Evolutionary conservation across 148 eudicot genomes (phyloP), one percentile per base, ranked within the genome.

Genomic region (Camellia japonica): DNA sequence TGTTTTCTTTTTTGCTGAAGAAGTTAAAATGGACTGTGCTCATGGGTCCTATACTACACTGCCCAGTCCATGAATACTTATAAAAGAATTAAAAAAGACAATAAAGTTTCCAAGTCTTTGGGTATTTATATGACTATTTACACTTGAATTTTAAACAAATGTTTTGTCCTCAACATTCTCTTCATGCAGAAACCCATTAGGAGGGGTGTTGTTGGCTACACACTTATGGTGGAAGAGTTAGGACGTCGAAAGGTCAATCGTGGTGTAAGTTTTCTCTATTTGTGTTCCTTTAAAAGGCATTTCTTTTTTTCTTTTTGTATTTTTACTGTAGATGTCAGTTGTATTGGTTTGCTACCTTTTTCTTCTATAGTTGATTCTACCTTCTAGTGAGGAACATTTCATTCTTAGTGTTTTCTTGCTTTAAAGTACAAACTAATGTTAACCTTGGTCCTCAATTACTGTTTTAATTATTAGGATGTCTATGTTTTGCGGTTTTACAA

Each of bases 201-300:
- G 83, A 92, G 90, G 82, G 99, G 99, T 63, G 89, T 88, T 72
- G 85, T 89, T 63, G 95, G 98, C 23, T 91, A 86, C 23, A 92
- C 95, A 80, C 90, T 96, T 78, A 85, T 89, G 92, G 92, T 96
- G 70, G 92, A 94, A 85, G 95, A 92, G 79, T 77, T 86, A 16
- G 99, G 99, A 47, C 86, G 88, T 19, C 89, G 92, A 54, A 94
- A 73, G 80, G 88, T 96, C 77, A 88, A 89, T 66, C 67, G 64
- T 83, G 89, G 90, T 76, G 98, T 96, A 88, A 85, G 99, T 74
- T 72, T 73, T 23, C 62, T n/a, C 44, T 55, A 13, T 4, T 14
- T 73, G 52, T 19, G 30, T 38, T 56, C 12, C 59, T 19, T 73
- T 54, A 12, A 63, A 38, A 55, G 5, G n/a, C 5, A 7, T 73